Evolutionary conservation across 805 yeast species (phyloP).

Genomic region (Starmerella khaoyaiensis): DNA sequence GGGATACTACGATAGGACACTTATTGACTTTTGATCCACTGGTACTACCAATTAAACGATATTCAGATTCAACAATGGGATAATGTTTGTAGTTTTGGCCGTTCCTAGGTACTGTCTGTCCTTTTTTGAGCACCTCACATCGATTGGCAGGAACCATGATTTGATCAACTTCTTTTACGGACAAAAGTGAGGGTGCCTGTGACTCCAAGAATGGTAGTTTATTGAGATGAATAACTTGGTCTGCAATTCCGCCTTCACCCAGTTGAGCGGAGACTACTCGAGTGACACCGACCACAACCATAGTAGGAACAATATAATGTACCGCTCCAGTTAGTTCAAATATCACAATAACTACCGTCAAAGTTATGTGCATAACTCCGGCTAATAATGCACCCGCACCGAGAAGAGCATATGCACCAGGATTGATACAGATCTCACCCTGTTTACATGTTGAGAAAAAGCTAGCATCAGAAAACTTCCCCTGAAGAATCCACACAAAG

Average conservation of each 20-base stretch:
- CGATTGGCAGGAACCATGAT: constrained; percentile 44
- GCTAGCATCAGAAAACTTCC: constrained; percentile 29
- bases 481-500: constrained; percentile 42
- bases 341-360: constrained; percentile 90
- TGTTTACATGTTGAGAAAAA: constrained; percentile 24
- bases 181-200: constrained; percentile 40
- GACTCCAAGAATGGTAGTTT: constrained; percentile 77
- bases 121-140: constrained; percentile 18
- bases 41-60: constrained; percentile 26
- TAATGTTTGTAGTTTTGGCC: constrained; percentile 20
- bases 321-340: constrained; percentile 94
- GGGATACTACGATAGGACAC: constrained; percentile 50
- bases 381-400: constrained; percentile 94
- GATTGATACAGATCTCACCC: constrained; percentile 49
- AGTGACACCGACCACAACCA: constrained; percentile 88
- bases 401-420: constrained; percentile 88
- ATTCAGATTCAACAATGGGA: constrained; percentile 29
- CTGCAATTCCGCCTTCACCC: constrained; percentile 87
- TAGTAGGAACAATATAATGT: constrained; percentile 81
- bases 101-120: not conserved
- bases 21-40: constrained; percentile 10
- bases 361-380: constrained; percentile 86
- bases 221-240: constrained; percentile 79
- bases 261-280: constrained; percentile 62
- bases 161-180: constrained; percentile 30